Conservation (phyloP, 2,329 filamentous ascomycete genomes). For the Penicillium sp. region DNA sequence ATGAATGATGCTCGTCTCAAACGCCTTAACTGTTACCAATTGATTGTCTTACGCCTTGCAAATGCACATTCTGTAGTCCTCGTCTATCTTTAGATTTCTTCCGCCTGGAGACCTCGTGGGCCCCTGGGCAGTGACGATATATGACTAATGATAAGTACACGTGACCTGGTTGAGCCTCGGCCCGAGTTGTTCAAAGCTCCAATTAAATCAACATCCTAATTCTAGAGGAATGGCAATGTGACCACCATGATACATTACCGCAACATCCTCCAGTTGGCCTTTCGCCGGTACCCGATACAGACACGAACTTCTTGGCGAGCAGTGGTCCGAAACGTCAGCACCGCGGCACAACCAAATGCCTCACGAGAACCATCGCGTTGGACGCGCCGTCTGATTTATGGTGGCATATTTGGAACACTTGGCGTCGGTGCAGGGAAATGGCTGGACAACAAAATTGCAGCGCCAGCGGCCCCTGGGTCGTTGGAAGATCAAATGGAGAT, state of each 20-base stretch:
- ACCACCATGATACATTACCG: conserved; percentile 29
- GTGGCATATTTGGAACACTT: conserved; percentile 33
- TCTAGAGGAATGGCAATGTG: conserved; percentile 16
- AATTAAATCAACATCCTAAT: background rate
- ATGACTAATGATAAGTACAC: background rate
- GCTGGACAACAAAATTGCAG: conserved; percentile 23
- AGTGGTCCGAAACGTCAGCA: conserved; percentile 21
- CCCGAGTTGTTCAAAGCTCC: background rate
- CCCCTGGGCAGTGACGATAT: too few relatives aligned
- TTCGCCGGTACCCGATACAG: conserved; percentile 12
- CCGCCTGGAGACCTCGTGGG: background rate
- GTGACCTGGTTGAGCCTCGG: conserved; percentile 1
- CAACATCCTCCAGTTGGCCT: conserved; percentile 22
- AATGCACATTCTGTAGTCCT: background rate
- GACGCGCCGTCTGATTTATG: conserved; percentile 37
- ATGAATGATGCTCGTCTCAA: conserved; percentile 16
- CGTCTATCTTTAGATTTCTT: background rate
- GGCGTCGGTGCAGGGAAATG: conserved; percentile 29
- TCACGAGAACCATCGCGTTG: conserved; percentile 28
- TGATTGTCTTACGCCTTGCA: background rate
- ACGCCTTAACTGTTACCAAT: background rate
- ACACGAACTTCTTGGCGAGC: conserved; percentile 4
- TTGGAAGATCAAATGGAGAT: conserved; percentile 31
- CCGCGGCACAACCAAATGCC: conserved; percentile 15
- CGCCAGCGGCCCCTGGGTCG: conserved; percentile 33